phyloP scores from a whole-genome alignment of 2,329 filamentous ascomycete genomes.

The Epichloe sibirici region DNA sequence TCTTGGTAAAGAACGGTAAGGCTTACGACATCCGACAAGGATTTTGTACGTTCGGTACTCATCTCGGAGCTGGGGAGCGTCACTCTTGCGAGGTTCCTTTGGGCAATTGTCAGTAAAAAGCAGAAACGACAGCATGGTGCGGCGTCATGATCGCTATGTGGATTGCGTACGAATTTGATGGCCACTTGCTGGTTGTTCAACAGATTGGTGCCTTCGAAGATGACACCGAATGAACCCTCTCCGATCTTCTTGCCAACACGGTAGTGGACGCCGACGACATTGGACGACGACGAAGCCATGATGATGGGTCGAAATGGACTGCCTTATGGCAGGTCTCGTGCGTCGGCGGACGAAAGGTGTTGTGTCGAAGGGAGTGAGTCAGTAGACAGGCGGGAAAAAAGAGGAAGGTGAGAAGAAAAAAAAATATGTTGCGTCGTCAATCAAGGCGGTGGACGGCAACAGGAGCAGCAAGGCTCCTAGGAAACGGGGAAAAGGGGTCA shows the following conservation, averaged over 20 bases:
- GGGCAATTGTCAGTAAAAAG: slow-evolving; percentile 2
- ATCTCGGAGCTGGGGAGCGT: slow-evolving; percentile 93
- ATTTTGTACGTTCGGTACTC: slow-evolving; percentile 99
- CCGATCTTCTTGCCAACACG: slow-evolving; percentile 98
- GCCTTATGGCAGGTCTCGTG: slow-evolving; percentile 5
- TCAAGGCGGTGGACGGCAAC: slow-evolving; percentile 5
- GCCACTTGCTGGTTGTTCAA: slow-evolving; percentile 98
- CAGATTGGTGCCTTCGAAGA: slow-evolving; percentile 96
- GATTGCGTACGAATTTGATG: slow-evolving; percentile 84
- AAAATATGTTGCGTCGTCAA: slow-evolving; percentile 5
- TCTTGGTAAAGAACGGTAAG: neutral
- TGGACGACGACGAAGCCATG: slow-evolving; percentile 85
- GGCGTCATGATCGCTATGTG: neutral
- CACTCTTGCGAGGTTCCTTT: slow-evolving; percentile 95
- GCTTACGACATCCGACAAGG: slow-evolving; percentile 93
- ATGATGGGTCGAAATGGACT: slow-evolving; percentile 13
- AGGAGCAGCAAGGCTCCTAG: slow-evolving; percentile 6
- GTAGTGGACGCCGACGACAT: slow-evolving; percentile 98
- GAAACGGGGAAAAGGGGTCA: slow-evolving; percentile 6
- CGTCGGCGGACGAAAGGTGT: slow-evolving; percentile 3
- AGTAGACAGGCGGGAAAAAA: neutral
- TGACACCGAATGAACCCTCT: slow-evolving; percentile 96
- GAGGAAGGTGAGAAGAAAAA: neutral
- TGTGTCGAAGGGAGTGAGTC: neutral
- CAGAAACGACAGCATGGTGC: neutral